Evolutionary conservation across 257 asterid genomes (phyloP), one percentile per base, ranked within the genome.

Genomic region (Fraxinus pennsylvanica): DNA sequence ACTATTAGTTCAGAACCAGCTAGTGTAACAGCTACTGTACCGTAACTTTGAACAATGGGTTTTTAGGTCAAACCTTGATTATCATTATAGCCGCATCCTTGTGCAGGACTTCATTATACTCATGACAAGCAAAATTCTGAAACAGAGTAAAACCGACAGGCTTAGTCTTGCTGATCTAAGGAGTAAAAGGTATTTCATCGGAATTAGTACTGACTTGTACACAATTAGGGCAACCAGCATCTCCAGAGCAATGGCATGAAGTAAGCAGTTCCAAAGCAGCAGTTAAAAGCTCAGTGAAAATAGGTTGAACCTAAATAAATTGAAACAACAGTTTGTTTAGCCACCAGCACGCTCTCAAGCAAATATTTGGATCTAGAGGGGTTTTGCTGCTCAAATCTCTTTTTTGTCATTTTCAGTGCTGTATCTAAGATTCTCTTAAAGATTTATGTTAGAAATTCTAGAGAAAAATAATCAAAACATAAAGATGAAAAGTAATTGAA

Each of bases 61-160:
- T 72, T 30, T 27, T 3, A 36, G 17, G 78, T 78, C 87, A 71
- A 71, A 93, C 99, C 97, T 93, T 84, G 54, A 95, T 84, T 89
- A 93, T 95, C 90, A 89, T 86, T 82, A 89, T 17, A 54, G 99
- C 99, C 0, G 98, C 97, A 81, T 90, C 92, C 86, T 95, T 95
- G 91, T 95, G 97, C 47, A 95, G 82, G 83, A 93, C 94, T 84
- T 93, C 98, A 35, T 93, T 93, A 78, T 93, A 95, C 92, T 91
- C 99, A 4, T 69, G 68, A 75, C 99, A 95, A 45, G 91, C 66
- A 17, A 85, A 81, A 82, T 84, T 89, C 99, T 93, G 91, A 54
- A 71, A 81, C 57, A 73, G 17, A 77, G 80, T 79, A 78, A 77
- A 68, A 79, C 57, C 72, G 2, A 77, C 65, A 33, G 15, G 6